A percentile compares a stretch with the other conserved stretches of the same genome.
Evolutionary conservation across 805 yeast species (phyloP).

Genomic region (Suhomyces prunicola): DNA sequence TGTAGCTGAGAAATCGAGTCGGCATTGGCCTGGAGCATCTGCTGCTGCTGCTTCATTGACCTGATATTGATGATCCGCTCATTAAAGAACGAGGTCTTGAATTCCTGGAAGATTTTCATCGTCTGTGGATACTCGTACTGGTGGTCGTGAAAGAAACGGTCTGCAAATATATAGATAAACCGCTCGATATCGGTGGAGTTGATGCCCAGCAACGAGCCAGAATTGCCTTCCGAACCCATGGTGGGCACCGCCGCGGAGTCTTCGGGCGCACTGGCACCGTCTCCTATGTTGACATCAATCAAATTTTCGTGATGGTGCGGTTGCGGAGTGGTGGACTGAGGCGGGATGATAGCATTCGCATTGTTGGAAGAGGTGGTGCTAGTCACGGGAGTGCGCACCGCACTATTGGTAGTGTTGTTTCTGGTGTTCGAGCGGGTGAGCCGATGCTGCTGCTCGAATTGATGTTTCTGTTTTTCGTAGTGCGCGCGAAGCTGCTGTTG

Average conservation of each 20-base stretch:
- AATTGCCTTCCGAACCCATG: constrained; percentile 1
- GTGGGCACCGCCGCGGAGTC: neutral
- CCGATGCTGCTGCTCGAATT: constrained; percentile 8
- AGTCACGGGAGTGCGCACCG: neutral
- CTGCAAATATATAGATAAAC: constrained; percentile 41
- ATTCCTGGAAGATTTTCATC: constrained; percentile 40
- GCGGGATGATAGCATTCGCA: neutral
- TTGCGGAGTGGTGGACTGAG: constrained; percentile 3
- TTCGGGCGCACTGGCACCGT: neutral
- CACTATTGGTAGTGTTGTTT: neutral
- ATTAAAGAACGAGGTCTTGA: constrained; percentile 39
- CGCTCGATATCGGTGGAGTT: constrained; percentile 33
- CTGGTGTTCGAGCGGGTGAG: constrained; percentile 5
- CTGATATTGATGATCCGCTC: constrained; percentile 36
- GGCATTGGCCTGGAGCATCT: neutral
- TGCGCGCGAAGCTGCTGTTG: constrained; percentile 24
- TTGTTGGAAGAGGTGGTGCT: neutral
- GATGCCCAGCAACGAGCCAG: constrained; percentile 6
- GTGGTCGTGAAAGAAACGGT: constrained; percentile 38
- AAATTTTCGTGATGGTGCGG: constrained; percentile 2
- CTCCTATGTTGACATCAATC: constrained; percentile 1
- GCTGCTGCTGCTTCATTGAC: constrained; percentile 7
- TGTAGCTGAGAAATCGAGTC: constrained; percentile 3
- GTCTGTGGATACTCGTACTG: constrained; percentile 44
- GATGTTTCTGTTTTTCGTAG: constrained; percentile 23